phyloP scores from a whole-genome alignment of 1,284 basidiomycete genomes.

The Exobasidium rhododendri region DNA sequence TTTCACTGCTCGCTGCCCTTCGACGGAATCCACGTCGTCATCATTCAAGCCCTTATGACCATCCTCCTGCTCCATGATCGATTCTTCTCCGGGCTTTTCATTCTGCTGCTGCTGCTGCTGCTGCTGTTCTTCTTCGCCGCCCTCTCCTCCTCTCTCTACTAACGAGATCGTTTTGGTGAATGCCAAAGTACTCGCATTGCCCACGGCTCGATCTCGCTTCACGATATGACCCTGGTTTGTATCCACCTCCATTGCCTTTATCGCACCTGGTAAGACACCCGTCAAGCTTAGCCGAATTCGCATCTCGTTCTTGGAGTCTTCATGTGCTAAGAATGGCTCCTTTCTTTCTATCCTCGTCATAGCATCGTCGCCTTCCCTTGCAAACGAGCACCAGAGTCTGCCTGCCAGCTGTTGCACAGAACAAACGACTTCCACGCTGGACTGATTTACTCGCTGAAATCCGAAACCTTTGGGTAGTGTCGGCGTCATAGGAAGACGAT shows the following conservation, averaged over 20 bases:
- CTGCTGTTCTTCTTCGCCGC: not conserved
- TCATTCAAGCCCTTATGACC: not conserved
- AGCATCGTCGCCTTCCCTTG: not conserved
- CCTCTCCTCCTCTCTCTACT: not conserved
- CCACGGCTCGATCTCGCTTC: not conserved
- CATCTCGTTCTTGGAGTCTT: not conserved
- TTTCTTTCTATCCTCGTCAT: not conserved
- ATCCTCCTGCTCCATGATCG: not conserved
- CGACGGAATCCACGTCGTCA: too few relatives aligned
- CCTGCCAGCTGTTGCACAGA: conserved; percentile 7
- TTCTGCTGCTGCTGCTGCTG: not conserved
- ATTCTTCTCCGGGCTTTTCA: not conserved
- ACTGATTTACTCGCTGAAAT: conserved; percentile 7
- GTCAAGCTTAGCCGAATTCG: not conserved
- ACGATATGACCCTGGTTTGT: not conserved
- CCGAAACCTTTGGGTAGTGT: conserved; percentile 4
- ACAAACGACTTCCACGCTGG: conserved; percentile 7
- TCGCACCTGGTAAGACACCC: not conserved
- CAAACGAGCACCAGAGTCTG: conserved; percentile 6
- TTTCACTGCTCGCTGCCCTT: not conserved
- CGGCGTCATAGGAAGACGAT: conserved; percentile 5
- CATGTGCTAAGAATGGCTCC: not conserved
- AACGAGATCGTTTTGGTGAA: not conserved
- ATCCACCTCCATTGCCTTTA: not conserved
- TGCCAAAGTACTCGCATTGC: not conserved